Conservation (phyloP, 176 grass and related monocot species). For the Eragrostis curvula region DNA sequence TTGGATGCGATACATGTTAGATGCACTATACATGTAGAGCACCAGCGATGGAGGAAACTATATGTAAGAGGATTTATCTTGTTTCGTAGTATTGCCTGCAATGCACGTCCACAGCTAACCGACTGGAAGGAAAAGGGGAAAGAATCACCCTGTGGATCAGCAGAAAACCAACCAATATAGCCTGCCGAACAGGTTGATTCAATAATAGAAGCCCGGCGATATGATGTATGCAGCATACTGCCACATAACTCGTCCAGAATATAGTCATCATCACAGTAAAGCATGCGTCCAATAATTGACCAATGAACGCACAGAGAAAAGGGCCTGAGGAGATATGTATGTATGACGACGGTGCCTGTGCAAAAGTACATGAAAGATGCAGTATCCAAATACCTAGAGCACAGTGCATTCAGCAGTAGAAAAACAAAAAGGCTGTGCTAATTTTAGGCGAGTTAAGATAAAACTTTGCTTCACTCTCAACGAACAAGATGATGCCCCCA, state of each 20-base stretch:
- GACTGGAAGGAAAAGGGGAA: not conserved
- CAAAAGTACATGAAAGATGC: not conserved
- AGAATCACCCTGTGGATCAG: not conserved
- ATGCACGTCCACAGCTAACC: not conserved
- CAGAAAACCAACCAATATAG: not conserved
- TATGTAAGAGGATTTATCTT: too few species aligned
- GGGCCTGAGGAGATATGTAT: not conserved
- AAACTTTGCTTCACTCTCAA: too few species aligned
- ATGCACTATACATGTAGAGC: too few species aligned
- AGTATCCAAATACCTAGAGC: too few species aligned
- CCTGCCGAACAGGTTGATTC: too few species aligned
- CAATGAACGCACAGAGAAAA: not conserved
- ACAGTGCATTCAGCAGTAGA: too few species aligned
- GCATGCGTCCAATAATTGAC: not conserved
- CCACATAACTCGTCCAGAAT: not conserved
- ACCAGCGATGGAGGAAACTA: too few species aligned
- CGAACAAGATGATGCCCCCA: too few species aligned
- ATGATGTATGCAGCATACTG: not conserved
- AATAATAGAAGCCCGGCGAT: not conserved
- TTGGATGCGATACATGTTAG: too few species aligned
- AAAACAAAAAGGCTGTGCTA: too few species aligned
- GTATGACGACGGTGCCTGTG: not conserved
- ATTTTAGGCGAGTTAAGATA: too few species aligned
- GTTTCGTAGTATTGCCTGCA: too few species aligned
- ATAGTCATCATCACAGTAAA: not conserved